Evolutionary conservation across 768 basidiomycete genomes (phyloP).

Genomic region (Hericium rajendrae): DNA sequence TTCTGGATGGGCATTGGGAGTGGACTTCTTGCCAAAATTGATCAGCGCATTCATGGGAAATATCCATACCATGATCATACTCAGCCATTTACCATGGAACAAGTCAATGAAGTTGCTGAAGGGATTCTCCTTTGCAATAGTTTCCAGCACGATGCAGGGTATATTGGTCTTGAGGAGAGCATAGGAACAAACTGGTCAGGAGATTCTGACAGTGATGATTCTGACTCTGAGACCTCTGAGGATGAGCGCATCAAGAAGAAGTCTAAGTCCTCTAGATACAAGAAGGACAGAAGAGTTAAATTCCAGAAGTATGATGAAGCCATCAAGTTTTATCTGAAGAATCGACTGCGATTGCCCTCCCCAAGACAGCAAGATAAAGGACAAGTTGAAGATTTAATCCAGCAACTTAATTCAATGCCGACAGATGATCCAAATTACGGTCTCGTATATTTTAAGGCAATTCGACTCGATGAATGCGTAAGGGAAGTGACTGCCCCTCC

Average conservation of each 20-base stretch:
- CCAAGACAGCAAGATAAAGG: background rate
- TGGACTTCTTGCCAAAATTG: background rate
- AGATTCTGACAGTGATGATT: background rate
- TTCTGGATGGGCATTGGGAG: background rate
- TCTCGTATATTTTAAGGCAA: background rate
- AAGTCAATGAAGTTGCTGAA: background rate
- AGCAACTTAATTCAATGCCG: background rate
- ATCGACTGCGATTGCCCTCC: background rate
- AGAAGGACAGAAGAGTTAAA: background rate
- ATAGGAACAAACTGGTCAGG: background rate
- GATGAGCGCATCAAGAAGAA: background rate
- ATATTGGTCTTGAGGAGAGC: background rate
- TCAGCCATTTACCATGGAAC: background rate
- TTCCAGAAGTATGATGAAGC: background rate
- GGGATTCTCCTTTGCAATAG: background rate
- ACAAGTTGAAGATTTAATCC: background rate
- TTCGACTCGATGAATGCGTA: background rate
- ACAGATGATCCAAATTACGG: background rate
- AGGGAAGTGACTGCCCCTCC: background rate
- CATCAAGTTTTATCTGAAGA: background rate
- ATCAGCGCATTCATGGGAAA: background rate
- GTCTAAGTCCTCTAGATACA: background rate
- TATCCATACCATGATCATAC: background rate
- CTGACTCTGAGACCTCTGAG: background rate
- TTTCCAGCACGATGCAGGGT: background rate